These are phyloP conservation scores for Coffea eugenioides DNA, from an alignment of 257 asterid genomes.

Conservation along the genomic window DNA sequence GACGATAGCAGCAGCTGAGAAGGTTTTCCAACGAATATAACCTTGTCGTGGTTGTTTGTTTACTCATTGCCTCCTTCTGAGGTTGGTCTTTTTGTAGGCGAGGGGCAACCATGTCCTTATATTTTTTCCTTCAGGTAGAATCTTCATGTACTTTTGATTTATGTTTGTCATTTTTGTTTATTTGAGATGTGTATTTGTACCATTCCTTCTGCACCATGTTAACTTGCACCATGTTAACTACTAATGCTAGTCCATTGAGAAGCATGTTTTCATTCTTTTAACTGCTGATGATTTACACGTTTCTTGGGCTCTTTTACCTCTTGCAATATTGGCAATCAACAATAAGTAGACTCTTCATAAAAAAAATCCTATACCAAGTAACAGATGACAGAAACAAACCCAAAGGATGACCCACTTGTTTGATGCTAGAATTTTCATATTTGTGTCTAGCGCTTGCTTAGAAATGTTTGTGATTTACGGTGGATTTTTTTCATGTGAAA, in stretches of 20 bases:
- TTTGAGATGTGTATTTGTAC: not conserved
- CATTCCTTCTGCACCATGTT: not conserved
- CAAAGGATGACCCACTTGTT: too few relatives aligned
- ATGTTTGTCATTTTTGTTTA: not conserved
- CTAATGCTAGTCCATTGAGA: not conserved
- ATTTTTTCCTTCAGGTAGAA: not conserved
- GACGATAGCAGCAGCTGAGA: slow-evolving; percentile 85
- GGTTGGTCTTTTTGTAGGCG: slow-evolving; percentile 16
- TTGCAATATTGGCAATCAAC: too few relatives aligned
- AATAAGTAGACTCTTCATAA: too few relatives aligned
- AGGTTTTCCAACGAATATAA: slow-evolving; percentile 63
- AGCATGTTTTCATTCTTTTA: not conserved
- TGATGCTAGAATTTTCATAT: too few relatives aligned
- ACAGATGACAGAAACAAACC: too few relatives aligned
- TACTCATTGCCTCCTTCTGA: not conserved
- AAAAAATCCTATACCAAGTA: too few relatives aligned
- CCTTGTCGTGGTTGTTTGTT: slow-evolving; percentile 2
- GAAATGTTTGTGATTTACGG: too few relatives aligned
- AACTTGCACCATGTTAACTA: not conserved
- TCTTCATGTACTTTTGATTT: not conserved
- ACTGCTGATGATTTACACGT: not conserved
- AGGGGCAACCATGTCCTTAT: not conserved
- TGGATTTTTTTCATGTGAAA: too few relatives aligned
- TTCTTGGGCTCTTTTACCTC: too few relatives aligned
- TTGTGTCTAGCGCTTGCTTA: too few relatives aligned